These are phyloP conservation scores for Yamadazyma conglobata DNA, from an alignment of 1,139 yeast species.

Conservation along the genomic window DNA sequence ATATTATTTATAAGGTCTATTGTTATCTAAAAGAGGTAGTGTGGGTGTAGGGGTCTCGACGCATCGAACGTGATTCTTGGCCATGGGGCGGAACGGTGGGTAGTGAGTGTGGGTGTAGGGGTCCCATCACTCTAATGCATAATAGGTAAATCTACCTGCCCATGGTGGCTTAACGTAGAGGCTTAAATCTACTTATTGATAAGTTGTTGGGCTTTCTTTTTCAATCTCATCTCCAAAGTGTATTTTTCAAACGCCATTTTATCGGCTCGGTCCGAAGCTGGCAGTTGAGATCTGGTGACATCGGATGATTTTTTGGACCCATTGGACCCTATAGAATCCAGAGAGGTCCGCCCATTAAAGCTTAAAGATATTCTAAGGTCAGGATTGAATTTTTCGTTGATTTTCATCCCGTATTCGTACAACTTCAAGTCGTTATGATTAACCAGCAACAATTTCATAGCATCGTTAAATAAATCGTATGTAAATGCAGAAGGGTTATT, in stretches of 20 bases:
- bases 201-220: conserved; percentile 39
- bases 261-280: conserved; percentile 18
- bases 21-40: too few species aligned
- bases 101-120: too few species aligned
- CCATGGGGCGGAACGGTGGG: too few species aligned
- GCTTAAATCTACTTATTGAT: too few species aligned
- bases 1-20: too few species aligned
- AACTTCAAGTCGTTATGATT: conserved; percentile 36
- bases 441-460: conserved; percentile 26
- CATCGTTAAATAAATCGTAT: conserved; percentile 26
- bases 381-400: conserved; percentile 36
- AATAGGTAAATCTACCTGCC: too few species aligned
- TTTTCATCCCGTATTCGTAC: conserved; percentile 37
- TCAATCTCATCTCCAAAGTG: conserved; percentile 42
- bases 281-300: neutral
- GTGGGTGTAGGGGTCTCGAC: too few species aligned
- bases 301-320: neutral
- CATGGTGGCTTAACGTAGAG: too few species aligned
- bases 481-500: conserved; percentile 19
- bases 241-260: conserved; percentile 42
- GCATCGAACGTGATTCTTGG: too few species aligned
- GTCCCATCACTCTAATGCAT: too few species aligned
- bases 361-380: conserved; percentile 34
- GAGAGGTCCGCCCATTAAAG: conserved; percentile 20
- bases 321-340: conserved; percentile 15